Percentiles rank a stretch among this genome's conserved stretches.
Evolutionary conservation across 1,139 yeast species (phyloP).

Genomic region (Saccharomyces hybrid): DNA sequence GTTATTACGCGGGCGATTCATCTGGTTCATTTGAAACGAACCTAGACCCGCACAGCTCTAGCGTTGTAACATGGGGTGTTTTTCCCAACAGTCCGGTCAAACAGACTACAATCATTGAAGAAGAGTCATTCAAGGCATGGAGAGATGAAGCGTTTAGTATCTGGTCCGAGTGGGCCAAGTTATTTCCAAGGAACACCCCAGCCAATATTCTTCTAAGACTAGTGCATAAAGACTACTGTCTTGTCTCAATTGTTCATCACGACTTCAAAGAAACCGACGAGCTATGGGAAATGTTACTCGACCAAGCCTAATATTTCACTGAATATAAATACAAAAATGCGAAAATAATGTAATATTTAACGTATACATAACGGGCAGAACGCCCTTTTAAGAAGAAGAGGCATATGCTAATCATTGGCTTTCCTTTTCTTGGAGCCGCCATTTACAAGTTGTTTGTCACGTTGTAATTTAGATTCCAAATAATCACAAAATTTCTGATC

Average conservation of each 20-base stretch:
- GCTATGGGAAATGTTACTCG: constrained; percentile 59
- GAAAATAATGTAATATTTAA: constrained; percentile 1
- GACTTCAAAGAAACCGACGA: constrained; percentile 69
- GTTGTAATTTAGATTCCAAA: constrained; percentile 22
- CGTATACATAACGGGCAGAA: background rate
- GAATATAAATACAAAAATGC: background rate
- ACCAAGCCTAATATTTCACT: constrained; percentile 7
- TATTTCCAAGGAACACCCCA: constrained; percentile 44
- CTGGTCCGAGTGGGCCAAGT: constrained; percentile 86
- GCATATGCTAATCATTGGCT: constrained; percentile 4
- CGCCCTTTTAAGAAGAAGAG: background rate
- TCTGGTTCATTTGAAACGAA: constrained; percentile 54
- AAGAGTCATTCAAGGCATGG: constrained; percentile 88
- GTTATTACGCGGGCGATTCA: constrained; percentile 63
- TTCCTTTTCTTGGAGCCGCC: constrained; percentile 14
- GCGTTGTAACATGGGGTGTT: constrained; percentile 95
- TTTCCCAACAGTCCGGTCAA: constrained; percentile 81
- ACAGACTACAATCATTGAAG: constrained; percentile 83
- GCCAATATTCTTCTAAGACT: constrained; percentile 55
- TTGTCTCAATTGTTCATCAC: constrained; percentile 82
- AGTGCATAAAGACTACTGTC: constrained; percentile 55
- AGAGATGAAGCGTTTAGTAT: constrained; percentile 86
- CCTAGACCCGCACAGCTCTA: constrained; percentile 44
- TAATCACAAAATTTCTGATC: constrained; percentile 25
- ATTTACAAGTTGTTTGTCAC: constrained; percentile 9